A percentile compares a stretch with the other conserved stretches of the same genome.
Evolutionary conservation across 305 asterid species (phyloP).

Genomic region (Fraxinus xanthoxyloides): DNA sequence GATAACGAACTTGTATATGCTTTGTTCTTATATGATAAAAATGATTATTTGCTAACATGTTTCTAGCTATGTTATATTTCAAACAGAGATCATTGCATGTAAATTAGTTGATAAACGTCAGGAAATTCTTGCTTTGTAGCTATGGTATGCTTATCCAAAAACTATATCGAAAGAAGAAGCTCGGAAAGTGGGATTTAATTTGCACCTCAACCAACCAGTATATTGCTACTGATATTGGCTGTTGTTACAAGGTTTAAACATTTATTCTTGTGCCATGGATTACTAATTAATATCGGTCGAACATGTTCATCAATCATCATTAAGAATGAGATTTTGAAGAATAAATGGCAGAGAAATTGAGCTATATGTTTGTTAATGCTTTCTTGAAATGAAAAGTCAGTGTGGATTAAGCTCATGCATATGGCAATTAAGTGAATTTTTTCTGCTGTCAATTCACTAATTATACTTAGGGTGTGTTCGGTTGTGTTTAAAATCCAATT

Average conservation of each 20-base stretch:
- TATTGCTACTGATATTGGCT: slow-evolving; percentile 56
- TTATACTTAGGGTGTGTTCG: no score
- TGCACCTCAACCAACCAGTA: slow-evolving; percentile 90
- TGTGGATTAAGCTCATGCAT: not conserved
- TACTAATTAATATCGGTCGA: not conserved
- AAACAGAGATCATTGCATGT: not conserved
- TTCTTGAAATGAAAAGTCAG: not conserved
- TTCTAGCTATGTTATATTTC: not conserved
- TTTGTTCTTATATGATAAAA: not conserved
- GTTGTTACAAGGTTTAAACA: slow-evolving; percentile 53
- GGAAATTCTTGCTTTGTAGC: slow-evolving; percentile 40
- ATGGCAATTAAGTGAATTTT: not conserved
- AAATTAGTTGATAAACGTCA: not conserved
- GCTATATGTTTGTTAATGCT: not conserved
- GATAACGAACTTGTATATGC: not conserved
- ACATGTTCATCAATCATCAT: not conserved
- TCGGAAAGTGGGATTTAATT: no score
- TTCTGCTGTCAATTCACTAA: no score
- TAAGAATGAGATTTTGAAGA: not conserved
- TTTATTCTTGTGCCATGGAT: not conserved
- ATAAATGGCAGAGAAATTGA: not conserved
- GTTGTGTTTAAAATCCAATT: no score
- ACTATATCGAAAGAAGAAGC: slow-evolving; percentile 79
- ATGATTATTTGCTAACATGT: not conserved
- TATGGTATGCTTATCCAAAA: slow-evolving; percentile 93